Base-by-base conservation (phyloP, 352 stramenopile species). In the Blastocystis sp. region DNA sequence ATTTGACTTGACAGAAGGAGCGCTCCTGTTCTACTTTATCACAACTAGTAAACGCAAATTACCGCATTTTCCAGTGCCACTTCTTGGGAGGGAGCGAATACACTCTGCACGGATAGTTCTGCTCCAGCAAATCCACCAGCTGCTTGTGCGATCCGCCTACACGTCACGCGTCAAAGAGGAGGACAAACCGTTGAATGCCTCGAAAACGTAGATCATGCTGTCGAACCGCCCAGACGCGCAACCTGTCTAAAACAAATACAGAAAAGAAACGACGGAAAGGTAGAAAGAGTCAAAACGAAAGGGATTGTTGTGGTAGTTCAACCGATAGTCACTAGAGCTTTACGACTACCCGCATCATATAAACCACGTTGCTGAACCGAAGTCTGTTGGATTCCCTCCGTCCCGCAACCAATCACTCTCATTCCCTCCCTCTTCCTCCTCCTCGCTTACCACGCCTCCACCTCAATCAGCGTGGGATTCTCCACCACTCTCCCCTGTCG, bases 61-160 rank as follows among this genome's bases (percentile, higher is more conserved):
- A 88, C 77, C 77, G 21, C 77, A 88, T 88, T 21, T 92, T 90
- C 92, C 92, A 93, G 70, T 93, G 92, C 92, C 92, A 93, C 80
- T 93, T 93, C 88, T 91, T 91, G 16, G 90, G 77, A 55, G 91
- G 91, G 50, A 93, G 88, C 51, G 91, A 80, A 60, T 88, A 92
- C 16, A 93, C 74, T 16, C 59, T 66, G 61, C 91, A 69, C 29
- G 24, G 29, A 3, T 92, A 88, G n/a, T 89, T 37, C 16, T 65
- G 16, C 4, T 66, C 59, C 0, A 93, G 82, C 21, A 93, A 85
- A 35, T 93, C 92, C 13, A 93, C 82, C 29, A 93, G 88, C 81
- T 93, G 92, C 81, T 92, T 92, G 90, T 93, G 92, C 10, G 91
- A 93, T n/a, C 92, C 92, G 31, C 91, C 91, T 88, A 69, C 37